Evolutionary conservation across 352 stramenopile species (phyloP).

Genomic region (Phytophthora tentaculata): DNA sequence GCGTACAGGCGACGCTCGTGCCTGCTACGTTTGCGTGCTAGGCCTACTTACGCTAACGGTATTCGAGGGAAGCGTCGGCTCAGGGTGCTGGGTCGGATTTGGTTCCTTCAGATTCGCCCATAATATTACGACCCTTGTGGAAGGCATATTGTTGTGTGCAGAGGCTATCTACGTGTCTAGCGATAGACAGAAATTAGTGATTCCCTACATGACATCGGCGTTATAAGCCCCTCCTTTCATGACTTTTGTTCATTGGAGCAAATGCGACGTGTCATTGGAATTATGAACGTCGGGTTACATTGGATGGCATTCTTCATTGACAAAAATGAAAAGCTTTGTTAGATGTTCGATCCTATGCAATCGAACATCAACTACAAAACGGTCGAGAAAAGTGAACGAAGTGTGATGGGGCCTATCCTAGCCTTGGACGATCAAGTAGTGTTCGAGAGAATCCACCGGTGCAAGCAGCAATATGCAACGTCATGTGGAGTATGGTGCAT

Average conservation of each 20-base stretch:
- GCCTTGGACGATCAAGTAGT: not conserved
- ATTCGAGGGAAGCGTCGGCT: too few species aligned
- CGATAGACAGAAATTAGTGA: too few species aligned
- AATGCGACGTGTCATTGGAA: not conserved
- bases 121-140: too few species aligned
- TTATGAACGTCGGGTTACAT: conserved; percentile 1
- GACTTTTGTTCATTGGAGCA: conserved; percentile 1
- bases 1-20: too few species aligned
- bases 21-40: too few species aligned
- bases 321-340: not conserved
- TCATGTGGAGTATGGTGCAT: conserved; percentile 21
- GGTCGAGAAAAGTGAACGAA: conserved; percentile 6
- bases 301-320: conserved; percentile 12
- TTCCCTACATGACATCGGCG: not conserved
- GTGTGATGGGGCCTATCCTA: conserved; percentile 1
- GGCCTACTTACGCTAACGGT: too few species aligned
- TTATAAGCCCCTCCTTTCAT: not conserved
- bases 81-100: too few species aligned
- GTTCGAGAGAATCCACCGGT: conserved; percentile 11
- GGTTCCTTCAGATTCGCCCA: too few species aligned
- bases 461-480: conserved; percentile 7
- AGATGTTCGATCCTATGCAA: conserved; percentile 13
- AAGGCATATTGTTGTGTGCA: too few species aligned
- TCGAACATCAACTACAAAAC: not conserved
- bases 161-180: too few species aligned